These are phyloP conservation scores for Leishmania arabica DNA, from an alignment of 208 protist genomes.

Conservation along the genomic window DNA sequence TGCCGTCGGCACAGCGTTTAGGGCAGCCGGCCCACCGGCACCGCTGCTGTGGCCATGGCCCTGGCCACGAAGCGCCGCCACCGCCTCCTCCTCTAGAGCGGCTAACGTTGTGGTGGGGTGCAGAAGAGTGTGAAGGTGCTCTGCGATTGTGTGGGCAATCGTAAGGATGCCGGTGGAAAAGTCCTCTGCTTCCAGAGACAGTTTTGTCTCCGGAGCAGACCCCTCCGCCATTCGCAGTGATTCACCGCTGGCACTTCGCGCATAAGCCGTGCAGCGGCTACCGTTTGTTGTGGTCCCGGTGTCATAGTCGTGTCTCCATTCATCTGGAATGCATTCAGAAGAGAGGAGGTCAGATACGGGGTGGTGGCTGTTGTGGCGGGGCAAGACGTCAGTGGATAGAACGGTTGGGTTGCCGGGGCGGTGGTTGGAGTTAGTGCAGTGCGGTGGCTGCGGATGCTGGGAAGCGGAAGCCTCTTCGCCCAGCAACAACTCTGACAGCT, in stretches of 20 bases:
- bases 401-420: slow-evolving; percentile 8
- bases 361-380: slow-evolving; percentile 1
- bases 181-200: slow-evolving; percentile 8
- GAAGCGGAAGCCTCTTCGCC: not conserved
- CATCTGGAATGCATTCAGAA: slow-evolving; percentile 5
- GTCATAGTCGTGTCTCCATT: not conserved
- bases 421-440: not conserved
- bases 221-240: slow-evolving; percentile 7
- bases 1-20: not conserved
- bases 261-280: not conserved
- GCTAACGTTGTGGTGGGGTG: slow-evolving; percentile 9
- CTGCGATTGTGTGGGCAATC: slow-evolving; percentile 23
- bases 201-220: not conserved
- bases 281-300: not conserved
- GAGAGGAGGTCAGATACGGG: slow-evolving; percentile 8
- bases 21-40: not conserved
- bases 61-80: not conserved
- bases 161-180: slow-evolving; percentile 21
- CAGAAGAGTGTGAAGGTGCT: slow-evolving; percentile 20
- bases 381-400: slow-evolving; percentile 12
- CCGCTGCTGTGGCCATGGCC: not conserved
- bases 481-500: not conserved
- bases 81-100: slow-evolving; percentile 21
- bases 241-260: slow-evolving; percentile 6
- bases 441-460: not conserved